Conservation (phyloP, 768 basidiomycete species). For the Lentinula detonsa region DNA sequence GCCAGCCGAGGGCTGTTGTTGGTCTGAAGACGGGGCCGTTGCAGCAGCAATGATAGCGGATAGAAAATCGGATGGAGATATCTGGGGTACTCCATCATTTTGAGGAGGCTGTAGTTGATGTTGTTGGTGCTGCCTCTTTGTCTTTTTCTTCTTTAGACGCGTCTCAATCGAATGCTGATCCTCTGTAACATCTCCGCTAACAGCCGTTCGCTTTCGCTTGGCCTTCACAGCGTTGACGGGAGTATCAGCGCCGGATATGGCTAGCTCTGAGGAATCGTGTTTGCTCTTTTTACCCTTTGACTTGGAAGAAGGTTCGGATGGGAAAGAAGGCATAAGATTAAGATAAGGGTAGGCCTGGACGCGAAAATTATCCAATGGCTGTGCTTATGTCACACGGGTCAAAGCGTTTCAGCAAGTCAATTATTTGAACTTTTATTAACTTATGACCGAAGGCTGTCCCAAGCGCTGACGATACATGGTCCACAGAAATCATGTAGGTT, state of each 20-base stretch:
- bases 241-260: not conserved
- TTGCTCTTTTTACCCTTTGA: not conserved
- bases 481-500: too few species aligned
- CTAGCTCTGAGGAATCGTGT: not conserved
- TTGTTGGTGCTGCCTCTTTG: not conserved
- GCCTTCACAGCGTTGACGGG: not conserved
- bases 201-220: not conserved
- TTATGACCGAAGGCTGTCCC: not conserved
- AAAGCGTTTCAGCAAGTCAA: not conserved
- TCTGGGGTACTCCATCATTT: constrained; percentile 5
- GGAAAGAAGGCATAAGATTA: not conserved
- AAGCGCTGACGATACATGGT: too few species aligned
- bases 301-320: not conserved
- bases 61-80: constrained; percentile 7
- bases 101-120: not conserved
- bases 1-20: not conserved
- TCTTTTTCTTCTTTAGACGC: constrained; percentile 8
- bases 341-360: not conserved
- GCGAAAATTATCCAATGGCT: not conserved
- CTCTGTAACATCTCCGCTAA: not conserved
- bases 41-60: constrained; percentile 12
- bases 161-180: not conserved
- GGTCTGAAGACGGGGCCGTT: constrained; percentile 1
- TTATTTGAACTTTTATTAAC: not conserved
- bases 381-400: not conserved